Evolutionary conservation across 2,329 filamentous ascomycete genomes (phyloP).

Genomic region (Thelonectria olida): DNA sequence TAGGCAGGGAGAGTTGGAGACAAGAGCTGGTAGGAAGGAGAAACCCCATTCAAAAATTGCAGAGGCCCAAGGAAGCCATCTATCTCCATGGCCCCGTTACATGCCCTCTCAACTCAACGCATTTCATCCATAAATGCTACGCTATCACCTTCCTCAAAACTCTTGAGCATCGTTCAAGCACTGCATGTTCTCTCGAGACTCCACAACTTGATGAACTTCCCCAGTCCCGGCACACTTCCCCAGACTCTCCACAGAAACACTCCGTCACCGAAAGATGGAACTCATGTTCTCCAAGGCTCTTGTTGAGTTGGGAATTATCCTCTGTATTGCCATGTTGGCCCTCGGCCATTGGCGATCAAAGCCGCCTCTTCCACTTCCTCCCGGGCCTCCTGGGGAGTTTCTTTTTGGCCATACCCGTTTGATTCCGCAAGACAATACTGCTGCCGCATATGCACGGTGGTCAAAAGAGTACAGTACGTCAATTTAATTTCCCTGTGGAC

Average conservation of each 20-base stretch:
- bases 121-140: background rate
- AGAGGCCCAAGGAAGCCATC: background rate
- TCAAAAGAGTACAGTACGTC: conserved; percentile 39
- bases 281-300: conserved; percentile 13
- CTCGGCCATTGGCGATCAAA: conserved; percentile 15
- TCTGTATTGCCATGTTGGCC: conserved; percentile 14
- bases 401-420: conserved; percentile 39
- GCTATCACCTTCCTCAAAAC: background rate
- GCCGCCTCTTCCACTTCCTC: conserved; percentile 32
- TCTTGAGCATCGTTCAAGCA: background rate
- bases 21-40: background rate
- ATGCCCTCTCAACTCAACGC: background rate
- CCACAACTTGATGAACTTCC: background rate
- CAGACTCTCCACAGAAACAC: background rate
- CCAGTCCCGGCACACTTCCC: background rate
- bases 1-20: background rate
- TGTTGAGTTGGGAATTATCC: conserved; percentile 15
- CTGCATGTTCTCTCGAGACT: background rate
- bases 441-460: conserved; percentile 39
- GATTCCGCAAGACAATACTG: conserved; percentile 40
- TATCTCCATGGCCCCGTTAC: background rate
- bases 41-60: background rate
- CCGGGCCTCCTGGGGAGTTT: conserved; percentile 41
- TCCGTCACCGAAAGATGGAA: conserved; percentile 19
- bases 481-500: no score